Base-by-base conservation (phyloP, 331 rosid species). In the Telfairia occidentalis region DNA sequence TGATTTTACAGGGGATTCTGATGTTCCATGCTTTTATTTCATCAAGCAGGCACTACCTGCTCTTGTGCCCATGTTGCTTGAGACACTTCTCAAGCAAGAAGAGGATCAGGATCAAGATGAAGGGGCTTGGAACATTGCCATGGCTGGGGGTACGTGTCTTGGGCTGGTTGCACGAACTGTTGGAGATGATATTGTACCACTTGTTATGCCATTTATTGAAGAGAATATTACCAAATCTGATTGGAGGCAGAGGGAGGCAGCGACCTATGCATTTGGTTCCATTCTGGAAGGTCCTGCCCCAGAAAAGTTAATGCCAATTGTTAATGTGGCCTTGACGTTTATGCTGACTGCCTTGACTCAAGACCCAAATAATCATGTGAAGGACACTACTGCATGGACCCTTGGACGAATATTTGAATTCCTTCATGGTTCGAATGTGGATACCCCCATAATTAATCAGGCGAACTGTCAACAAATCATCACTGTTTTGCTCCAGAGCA, bases 321-420 rank as follows among this genome's bases (percentile, higher is more conserved):
- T 91, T 23, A 87, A 89, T 71, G 88, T 78, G 60, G 97, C 90
- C 23, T 77, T 91, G 59, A 79, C 84, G 5, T 91, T 87, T 73
- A 91, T 91, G 97, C 89, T 91, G 23, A 79, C 84, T 67, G 91
- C 96, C 46, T 81, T 91, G 70, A 83, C 86, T 69, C 80, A 86
- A 77, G 97, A 91, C 63, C 90, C 88, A 38, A 91, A 83, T 81
- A 89, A 86, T 83, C 97, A 91, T 55, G 97, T 91, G 80, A 91
- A 91, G 88, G 97, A 91, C 85, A 91, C 97, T 72, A 89, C 97
- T 79, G 97, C 97, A 23, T 91, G 97, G 97, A 91, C 97, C 63
- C 79, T 91, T 78, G 97, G 97, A 24, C 87, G 97, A 38, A 91
- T 91, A 84, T 91, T 91, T 63, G 97, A 91, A 85, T 91, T 91